Percentiles rank a stretch among this genome's conserved stretches.
These are phyloP conservation scores for Aristolochia fimbriata DNA, from an alignment of 164 flowering plant genomes.

Conservation along the genomic window DNA sequence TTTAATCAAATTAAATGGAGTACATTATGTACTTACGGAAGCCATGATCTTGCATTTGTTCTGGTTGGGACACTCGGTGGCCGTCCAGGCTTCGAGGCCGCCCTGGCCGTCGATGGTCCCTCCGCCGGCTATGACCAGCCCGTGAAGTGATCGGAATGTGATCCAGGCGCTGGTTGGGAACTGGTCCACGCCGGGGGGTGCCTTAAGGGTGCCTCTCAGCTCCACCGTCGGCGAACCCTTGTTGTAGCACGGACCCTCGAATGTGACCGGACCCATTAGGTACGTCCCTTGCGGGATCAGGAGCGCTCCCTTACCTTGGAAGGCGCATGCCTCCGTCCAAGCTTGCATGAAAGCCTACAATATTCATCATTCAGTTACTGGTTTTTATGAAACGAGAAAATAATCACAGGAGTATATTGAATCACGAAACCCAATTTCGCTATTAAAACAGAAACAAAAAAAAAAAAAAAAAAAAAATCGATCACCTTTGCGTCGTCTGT, in stretches of 20 bases:
- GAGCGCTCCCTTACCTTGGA: not conserved
- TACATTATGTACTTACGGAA: constrained; percentile 2
- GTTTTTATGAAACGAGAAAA: no score
- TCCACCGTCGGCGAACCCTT: not conserved
- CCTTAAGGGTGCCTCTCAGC: constrained; percentile 5
- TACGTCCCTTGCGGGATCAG: not conserved
- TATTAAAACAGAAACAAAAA: not conserved
- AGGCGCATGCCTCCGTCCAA: constrained; percentile 7
- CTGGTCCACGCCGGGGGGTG: not conserved
- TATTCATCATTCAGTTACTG: no score
- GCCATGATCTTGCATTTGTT: constrained; percentile 1
- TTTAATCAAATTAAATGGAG: no score
- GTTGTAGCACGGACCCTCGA: constrained; percentile 4
- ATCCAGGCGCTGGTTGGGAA: constrained; percentile 1
- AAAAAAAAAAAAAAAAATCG: not conserved
- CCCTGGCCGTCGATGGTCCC: constrained; percentile 11
- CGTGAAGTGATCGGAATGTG: not conserved
- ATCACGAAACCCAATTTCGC: no score
- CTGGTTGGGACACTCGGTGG: not conserved
- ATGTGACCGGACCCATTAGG: constrained; percentile 2
- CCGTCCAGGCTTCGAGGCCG: constrained; percentile 1
- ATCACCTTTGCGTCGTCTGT: constrained; percentile 16
- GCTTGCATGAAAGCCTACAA: constrained; percentile 8
- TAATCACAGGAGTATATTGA: no score
- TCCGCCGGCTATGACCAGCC: not conserved